Evolutionary conservation across 2,329 filamentous ascomycete species (phyloP).

Genomic region (Didymella sp.): DNA sequence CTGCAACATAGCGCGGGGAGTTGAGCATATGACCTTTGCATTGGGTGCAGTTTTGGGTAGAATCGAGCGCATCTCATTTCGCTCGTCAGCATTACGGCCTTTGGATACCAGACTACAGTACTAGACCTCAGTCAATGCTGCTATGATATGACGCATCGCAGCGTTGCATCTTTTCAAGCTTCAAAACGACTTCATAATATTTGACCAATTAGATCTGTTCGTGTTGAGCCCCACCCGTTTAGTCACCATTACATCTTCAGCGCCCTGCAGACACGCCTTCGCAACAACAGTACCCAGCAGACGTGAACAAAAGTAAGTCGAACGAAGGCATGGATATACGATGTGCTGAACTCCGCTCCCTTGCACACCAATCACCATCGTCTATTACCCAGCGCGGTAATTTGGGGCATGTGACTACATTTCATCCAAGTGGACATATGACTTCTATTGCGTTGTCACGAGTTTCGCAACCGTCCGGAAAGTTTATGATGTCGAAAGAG

Average conservation of each 20-base stretch:
- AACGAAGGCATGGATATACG: not conserved
- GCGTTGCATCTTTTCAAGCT: not conserved
- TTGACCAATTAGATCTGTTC: constrained; percentile 14
- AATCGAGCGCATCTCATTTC: not conserved
- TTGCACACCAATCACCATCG: not conserved
- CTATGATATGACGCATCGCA: constrained; percentile 11
- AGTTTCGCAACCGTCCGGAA: not conserved
- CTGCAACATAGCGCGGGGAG: not conserved
- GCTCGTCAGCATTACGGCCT: constrained; percentile 1
- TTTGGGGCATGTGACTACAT: not conserved
- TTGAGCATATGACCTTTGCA: not conserved
- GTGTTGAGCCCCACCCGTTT: constrained; percentile 6
- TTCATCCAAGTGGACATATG: not conserved
- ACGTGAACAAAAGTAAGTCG: not conserved
- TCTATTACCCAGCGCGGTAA: not conserved
- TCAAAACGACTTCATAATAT: not conserved
- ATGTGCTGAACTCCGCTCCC: not conserved
- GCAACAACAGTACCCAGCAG: not conserved
- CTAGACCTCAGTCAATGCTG: not conserved
- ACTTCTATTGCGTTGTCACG: not conserved
- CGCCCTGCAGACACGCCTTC: not conserved
- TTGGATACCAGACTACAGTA: constrained; percentile 6
- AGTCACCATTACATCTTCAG: constrained; percentile 20
- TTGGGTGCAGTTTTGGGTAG: constrained; percentile 5
- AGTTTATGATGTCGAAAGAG: not conserved